These are phyloP conservation scores for Eutrema salsugineum DNA, from an alignment of 441 rosid species.

Conservation along the genomic window DNA sequence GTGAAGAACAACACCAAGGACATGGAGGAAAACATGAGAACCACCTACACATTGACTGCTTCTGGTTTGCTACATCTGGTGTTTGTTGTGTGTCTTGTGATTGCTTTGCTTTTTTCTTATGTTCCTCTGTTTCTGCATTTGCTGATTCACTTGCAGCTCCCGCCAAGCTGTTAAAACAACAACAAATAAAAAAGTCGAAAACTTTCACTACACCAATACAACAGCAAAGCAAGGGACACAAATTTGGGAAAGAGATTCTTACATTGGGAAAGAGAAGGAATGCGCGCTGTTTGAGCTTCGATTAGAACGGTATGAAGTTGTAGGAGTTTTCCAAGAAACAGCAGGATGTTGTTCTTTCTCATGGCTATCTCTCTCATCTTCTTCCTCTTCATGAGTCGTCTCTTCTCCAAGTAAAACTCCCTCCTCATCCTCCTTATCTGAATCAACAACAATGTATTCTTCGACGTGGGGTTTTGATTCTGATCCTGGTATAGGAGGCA, in stretches of 20 bases:
- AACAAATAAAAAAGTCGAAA: neutral
- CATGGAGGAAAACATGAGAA: constrained; percentile 29
- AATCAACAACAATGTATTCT: neutral
- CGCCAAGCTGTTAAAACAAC: constrained; percentile 17
- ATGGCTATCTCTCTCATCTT: constrained; percentile 7
- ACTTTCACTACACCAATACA: neutral
- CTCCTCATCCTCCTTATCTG: neutral
- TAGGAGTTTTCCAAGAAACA: constrained; percentile 35
- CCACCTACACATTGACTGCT: constrained; percentile 24
- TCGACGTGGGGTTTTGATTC: neutral
- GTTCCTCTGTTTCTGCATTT: constrained; percentile 18
- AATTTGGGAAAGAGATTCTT: too few species aligned
- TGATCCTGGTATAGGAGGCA: constrained; percentile 30
- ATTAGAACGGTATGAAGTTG: constrained; percentile 30
- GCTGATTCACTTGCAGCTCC: constrained; percentile 30
- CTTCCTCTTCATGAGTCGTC: neutral
- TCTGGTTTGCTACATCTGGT: neutral
- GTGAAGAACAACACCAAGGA: constrained; percentile 32
- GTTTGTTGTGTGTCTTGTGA: constrained; percentile 1
- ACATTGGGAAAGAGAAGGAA: constrained; percentile 39
- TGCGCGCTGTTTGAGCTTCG: constrained; percentile 32
- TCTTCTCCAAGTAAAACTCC: neutral
- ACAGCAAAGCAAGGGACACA: neutral
- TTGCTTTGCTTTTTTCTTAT: constrained; percentile 16
- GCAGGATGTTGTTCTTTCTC: constrained; percentile 30